Base-by-base conservation (phyloP, 208 protist species). In the Acanthamoeba quina region DNA sequence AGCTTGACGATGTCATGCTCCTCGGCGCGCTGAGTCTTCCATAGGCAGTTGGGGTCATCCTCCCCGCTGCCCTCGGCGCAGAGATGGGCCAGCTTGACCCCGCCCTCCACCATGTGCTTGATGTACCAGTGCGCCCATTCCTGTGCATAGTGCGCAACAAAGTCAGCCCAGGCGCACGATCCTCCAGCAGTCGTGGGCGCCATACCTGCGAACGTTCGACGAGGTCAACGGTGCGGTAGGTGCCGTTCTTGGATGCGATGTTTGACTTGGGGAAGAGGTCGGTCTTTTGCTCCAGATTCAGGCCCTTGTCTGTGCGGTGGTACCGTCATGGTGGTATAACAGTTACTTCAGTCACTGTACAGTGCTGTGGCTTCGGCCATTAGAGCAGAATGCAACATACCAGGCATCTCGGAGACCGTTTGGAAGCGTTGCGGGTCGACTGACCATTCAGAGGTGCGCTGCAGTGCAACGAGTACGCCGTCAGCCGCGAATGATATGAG, bases 41-140 rank as follows among this genome's bases (percentile, higher is more conserved):
- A 88, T 9, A 88, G 44, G 78, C 78, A 88, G 49, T 54, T 62
- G 78, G 78, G 49, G 24, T 88, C 78, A 26, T 88, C 78, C 11
- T 15, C 26, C 13, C 15, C 24, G 49, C 34, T 62, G 26, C 21
- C 78, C 13, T 37, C 37, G 26, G 49, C 58, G 78, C 52, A 64
- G 17, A 54, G 44, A 3, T 54, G 78, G 11, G 37, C 21, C 78
- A 64, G 49, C 78, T 88, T 62, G 34, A 54, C 44, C 3, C 78
- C 78, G 2, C 78, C 78, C 49, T 54, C 47, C n/a, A 88, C 24
- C 52, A 54, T 88, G 29, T 62, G 44, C 49, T 88, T 17, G n/a
- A 88, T 24, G n/a, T 88, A 88, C 78, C 78, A 88, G n/a, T 60
- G 17, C 15, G 78, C 78, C 78, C 78, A 88, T n/a, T 64, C 52